Percentiles rank a stretch among this genome's conserved stretches.
phyloP scores from a whole-genome alignment of 768 basidiomycete genomes.

The Russula earlei region DNA sequence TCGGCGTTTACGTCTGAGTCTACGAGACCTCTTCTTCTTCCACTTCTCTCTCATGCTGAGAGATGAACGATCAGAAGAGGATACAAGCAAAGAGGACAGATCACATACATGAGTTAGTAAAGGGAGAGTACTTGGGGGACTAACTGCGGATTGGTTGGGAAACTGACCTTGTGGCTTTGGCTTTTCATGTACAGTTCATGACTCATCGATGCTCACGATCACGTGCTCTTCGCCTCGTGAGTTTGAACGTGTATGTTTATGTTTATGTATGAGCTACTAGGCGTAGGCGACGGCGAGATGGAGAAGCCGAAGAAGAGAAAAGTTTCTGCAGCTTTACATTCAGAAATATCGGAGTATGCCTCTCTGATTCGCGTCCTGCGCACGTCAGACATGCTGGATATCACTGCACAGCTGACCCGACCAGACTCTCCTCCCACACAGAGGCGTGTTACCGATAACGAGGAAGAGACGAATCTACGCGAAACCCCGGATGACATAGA shows the following conservation, averaged over 20 bases:
- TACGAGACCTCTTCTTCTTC: slow-evolving; percentile 92
- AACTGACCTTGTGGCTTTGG: slow-evolving; percentile 18
- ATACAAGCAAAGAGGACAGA: neutral
- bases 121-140: slow-evolving; percentile 16
- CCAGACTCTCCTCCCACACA: neutral
- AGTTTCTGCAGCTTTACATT: slow-evolving; percentile 47
- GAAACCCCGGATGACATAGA: neutral
- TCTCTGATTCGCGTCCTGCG: slow-evolving; percentile 57
- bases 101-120: slow-evolving; percentile 19
- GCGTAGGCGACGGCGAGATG: slow-evolving; percentile 18
- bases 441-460: neutral
- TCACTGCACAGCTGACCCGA: slow-evolving; percentile 40
- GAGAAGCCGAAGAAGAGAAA: slow-evolving; percentile 36
- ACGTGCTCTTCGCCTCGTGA: neutral
- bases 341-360: slow-evolving; percentile 59
- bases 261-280: too few species aligned
- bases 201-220: slow-evolving; percentile 23
- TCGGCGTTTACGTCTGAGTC: slow-evolving; percentile 89
- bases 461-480: slow-evolving; percentile 6
- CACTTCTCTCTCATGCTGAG: slow-evolving; percentile 91
- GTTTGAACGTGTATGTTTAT: too few species aligned
- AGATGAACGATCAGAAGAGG: neutral
- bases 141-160: too few species aligned
- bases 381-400: slow-evolving; percentile 46
- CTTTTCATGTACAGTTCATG: slow-evolving; percentile 29